phyloP scores from a whole-genome alignment of 306 rosid genomes.

The Acacia acuminata region DNA sequence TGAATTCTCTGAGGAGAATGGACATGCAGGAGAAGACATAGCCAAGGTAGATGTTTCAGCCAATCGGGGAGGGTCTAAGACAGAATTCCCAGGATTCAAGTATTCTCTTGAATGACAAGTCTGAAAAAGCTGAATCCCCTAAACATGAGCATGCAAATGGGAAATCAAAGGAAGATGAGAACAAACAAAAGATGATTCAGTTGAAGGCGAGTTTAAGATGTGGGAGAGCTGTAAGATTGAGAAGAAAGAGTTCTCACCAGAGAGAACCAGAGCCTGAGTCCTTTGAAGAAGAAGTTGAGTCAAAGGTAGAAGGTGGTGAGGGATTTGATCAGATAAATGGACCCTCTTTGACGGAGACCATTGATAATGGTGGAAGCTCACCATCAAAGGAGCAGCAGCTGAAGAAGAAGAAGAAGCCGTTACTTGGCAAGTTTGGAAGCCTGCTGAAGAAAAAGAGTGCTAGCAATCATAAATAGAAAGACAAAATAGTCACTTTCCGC shows the following conservation, averaged over 20 bases:
- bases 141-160: constrained; percentile 49
- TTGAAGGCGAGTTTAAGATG: constrained; percentile 19
- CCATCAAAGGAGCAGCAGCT: constrained; percentile 72
- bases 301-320: constrained; percentile 41
- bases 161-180: constrained; percentile 49
- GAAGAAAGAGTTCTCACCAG: constrained; percentile 91
- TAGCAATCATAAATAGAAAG: constrained; percentile 70
- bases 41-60: constrained; percentile 52
- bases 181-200: constrained; percentile 44
- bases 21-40: constrained; percentile 64
- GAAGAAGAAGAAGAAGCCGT: constrained; percentile 84
- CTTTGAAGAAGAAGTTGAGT: constrained; percentile 67
- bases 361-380: constrained; percentile 52
- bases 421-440: constrained; percentile 87
- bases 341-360: constrained; percentile 2
- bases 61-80: constrained; percentile 42
- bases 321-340: constrained; percentile 24
- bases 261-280: constrained; percentile 70
- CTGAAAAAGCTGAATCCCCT: constrained; percentile 44
- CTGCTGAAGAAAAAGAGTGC: constrained; percentile 86
- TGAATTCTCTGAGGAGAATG: constrained; percentile 95
- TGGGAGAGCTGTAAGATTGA: constrained; percentile 52
- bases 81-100: constrained; percentile 48
- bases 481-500: constrained; percentile 5
- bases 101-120: constrained; percentile 43